Evolutionary conservation across 2,329 filamentous ascomycete species (phyloP).

Genomic region (Sarocladium kiliense): DNA sequence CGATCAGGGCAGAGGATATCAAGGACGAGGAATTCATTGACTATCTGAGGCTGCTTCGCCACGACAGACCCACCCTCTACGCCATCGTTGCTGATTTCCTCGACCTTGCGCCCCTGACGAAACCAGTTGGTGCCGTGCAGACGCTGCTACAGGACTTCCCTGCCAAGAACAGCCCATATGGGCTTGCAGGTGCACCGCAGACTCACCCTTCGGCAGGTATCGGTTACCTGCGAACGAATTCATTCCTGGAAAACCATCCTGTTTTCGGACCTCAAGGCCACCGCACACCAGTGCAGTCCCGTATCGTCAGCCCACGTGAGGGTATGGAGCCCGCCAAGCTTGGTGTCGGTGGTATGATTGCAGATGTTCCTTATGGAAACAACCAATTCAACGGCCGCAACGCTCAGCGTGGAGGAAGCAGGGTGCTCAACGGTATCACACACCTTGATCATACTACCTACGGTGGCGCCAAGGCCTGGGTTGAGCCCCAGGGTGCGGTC

Average conservation of each 20-base stretch:
- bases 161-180: conserved; percentile 35
- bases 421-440: conserved; percentile 26
- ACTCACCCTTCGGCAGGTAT: conserved; percentile 59
- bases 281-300: conserved; percentile 42
- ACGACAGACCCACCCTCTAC: conserved; percentile 46
- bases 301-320: conserved; percentile 43
- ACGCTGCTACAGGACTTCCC: conserved; percentile 1
- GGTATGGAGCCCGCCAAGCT: conserved; percentile 34
- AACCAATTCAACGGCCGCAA: conserved; percentile 30
- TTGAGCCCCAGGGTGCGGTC: conserved; percentile 37
- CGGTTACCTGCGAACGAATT: conserved; percentile 53
- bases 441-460: conserved; percentile 39
- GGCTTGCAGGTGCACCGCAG: conserved; percentile 48
- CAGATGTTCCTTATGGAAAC: conserved; percentile 35
- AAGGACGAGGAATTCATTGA: conserved; percentile 45
- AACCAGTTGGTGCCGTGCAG: conserved; percentile 20
- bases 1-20: conserved; percentile 31
- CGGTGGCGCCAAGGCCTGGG: conserved; percentile 52
- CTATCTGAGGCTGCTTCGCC: conserved; percentile 48
- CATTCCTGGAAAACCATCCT: conserved; percentile 54
- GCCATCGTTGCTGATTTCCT: conserved; percentile 54
- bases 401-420: conserved; percentile 15
- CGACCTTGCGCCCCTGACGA: conserved; percentile 51
- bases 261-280: conserved; percentile 53
- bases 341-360: conserved; percentile 52